A percentile compares a stretch with the other conserved stretches of the same genome.
Evolutionary conservation across 2,329 filamentous ascomycete species (phyloP).

Genomic region (Calonectria leucothoes): DNA sequence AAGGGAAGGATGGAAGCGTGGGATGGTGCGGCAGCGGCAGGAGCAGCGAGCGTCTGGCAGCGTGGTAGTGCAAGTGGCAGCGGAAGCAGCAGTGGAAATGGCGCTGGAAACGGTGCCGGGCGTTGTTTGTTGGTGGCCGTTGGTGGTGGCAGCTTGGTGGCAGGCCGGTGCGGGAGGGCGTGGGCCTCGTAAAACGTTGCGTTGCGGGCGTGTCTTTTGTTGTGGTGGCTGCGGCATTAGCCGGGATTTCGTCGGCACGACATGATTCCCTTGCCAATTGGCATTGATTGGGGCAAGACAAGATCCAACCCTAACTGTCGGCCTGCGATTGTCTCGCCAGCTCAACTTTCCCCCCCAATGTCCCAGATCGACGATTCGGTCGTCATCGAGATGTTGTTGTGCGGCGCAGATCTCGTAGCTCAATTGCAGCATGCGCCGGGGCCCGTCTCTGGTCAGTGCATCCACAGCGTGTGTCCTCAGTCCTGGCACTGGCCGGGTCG

Average conservation of each 20-base stretch:
- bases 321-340: not conserved
- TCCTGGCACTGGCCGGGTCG: too few species aligned
- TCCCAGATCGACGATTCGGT: not conserved
- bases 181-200: not conserved
- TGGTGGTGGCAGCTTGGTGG: not conserved
- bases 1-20: not conserved
- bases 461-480: not conserved
- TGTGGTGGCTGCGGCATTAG: constrained; percentile 7
- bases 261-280: not conserved
- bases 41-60: not conserved
- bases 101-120: not conserved
- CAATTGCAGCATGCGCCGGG: not conserved
- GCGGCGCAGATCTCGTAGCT: not conserved
- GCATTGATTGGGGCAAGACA: not conserved
- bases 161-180: not conserved
- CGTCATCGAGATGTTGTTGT: not conserved
- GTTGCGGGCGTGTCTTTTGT: not conserved
- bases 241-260: constrained; percentile 14
- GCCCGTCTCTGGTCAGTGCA: not conserved
- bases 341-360: not conserved
- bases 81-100: not conserved
- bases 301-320: not conserved
- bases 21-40: not conserved
- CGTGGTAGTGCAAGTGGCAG: not conserved
- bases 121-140: not conserved